A percentile compares a stretch with the other conserved stretches of the same genome.
These are phyloP conservation scores for Syzygium grande DNA, from an alignment of 345 rosid genomes.

Conservation along the genomic window DNA sequence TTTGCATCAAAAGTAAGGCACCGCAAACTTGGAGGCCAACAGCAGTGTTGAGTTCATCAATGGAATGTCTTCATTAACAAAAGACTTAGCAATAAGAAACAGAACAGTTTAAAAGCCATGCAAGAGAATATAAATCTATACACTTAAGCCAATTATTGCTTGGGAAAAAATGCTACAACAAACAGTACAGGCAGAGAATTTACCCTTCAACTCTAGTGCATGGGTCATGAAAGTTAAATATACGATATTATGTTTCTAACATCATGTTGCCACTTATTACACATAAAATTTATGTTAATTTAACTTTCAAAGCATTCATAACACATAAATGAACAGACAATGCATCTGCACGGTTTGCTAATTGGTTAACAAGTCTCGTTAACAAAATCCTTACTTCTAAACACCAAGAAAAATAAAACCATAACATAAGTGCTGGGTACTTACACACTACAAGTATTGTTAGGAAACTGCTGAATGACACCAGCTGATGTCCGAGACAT, in stretches of 20 bases:
- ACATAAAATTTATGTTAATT: background rate
- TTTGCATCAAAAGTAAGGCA: background rate
- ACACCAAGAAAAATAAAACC: background rate
- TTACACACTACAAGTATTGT: constrained; percentile 93
- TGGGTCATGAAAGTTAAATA: background rate
- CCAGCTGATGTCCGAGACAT: constrained; percentile 87
- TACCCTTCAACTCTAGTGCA: background rate
- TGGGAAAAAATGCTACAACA: background rate
- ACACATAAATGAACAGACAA: background rate
- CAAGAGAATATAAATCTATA: background rate
- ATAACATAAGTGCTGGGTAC: constrained; percentile 8
- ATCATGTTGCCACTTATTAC: background rate
- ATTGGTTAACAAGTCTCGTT: background rate
- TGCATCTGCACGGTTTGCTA: background rate
- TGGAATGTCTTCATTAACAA: background rate
- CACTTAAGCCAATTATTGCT: background rate
- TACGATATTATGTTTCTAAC: background rate
- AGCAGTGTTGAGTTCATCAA: background rate
- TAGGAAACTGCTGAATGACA: constrained; percentile 78
- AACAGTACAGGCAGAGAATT: background rate
- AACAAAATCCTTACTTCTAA: background rate
- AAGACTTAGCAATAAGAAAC: background rate
- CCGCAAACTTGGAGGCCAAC: background rate
- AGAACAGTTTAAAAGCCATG: background rate
- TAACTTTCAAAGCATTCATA: background rate